Conservation (phyloP, 1,284 basidiomycete genomes). For the Heliocybe sulcata region DNA sequence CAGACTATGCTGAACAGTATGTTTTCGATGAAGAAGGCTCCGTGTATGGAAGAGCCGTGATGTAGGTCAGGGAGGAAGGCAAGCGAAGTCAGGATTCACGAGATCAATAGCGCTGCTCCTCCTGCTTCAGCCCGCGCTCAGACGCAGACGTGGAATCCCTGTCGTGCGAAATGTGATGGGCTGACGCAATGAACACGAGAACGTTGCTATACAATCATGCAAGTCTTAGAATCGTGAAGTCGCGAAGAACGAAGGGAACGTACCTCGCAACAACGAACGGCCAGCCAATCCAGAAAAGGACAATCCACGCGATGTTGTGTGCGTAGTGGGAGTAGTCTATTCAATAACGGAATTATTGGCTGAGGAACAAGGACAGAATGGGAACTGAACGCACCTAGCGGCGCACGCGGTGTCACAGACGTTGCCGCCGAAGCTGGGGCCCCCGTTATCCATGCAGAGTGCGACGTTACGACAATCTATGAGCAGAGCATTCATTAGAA, state of each 20-base stretch:
- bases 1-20: too few species aligned
- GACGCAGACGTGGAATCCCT: not conserved
- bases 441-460: not conserved
- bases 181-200: slow-evolving; percentile 3
- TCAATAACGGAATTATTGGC: not conserved
- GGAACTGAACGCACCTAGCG: not conserved
- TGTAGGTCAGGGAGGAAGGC: too few species aligned
- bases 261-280: slow-evolving; percentile 2
- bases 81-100: not conserved
- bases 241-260: not conserved
- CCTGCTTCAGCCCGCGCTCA: not conserved
- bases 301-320: slow-evolving; percentile 2
- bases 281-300: slow-evolving; percentile 5
- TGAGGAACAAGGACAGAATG: not conserved
- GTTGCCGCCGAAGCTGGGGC: not conserved
- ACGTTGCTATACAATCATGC: not conserved
- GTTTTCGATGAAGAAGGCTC: too few species aligned
- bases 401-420: not conserved
- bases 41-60: too few species aligned
- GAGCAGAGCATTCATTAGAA: not conserved
- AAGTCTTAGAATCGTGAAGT: not conserved
- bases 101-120: not conserved
- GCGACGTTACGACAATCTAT: not conserved
- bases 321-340: not conserved
- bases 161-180: not conserved